phyloP scores from a whole-genome alignment of 768 basidiomycete species.

The Leucocoprinus leucothites region DNA sequence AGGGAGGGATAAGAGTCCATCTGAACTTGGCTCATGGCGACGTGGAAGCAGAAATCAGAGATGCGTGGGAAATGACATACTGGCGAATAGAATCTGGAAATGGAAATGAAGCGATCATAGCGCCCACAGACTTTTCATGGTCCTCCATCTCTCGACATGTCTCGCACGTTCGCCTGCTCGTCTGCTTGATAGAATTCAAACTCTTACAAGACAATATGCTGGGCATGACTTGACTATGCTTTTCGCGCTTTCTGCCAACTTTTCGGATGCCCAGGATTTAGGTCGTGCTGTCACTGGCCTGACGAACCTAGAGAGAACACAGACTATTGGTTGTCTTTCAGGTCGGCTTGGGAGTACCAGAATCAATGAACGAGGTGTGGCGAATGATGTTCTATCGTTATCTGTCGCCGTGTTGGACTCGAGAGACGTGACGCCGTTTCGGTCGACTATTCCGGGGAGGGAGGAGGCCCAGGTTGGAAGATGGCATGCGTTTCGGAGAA shows the following conservation, averaged over 20 bases:
- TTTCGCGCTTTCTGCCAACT: slow-evolving; percentile 48
- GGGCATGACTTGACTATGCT: slow-evolving; percentile 37
- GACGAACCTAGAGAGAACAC: slow-evolving; percentile 31
- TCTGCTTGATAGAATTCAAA: slow-evolving; percentile 31
- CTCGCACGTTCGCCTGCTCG: slow-evolving; percentile 33
- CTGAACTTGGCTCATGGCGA: slow-evolving; percentile 1
- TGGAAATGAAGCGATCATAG: background rate
- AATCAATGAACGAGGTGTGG: slow-evolving; percentile 6
- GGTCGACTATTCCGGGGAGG: slow-evolving; percentile 61
- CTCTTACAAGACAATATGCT: slow-evolving; percentile 26
- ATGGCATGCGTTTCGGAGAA: slow-evolving; percentile 60
- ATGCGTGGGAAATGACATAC: background rate
- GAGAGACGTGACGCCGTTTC: slow-evolving; percentile 44
- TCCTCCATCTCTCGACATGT: slow-evolving; percentile 37
- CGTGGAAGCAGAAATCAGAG: slow-evolving; percentile 3
- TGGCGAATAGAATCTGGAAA: too few species aligned
- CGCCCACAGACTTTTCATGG: slow-evolving; percentile 15
- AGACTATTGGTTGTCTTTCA: slow-evolving; percentile 61
- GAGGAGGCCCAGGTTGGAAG: slow-evolving; percentile 64
- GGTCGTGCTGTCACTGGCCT: slow-evolving; percentile 37
- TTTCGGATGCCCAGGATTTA: slow-evolving; percentile 31
- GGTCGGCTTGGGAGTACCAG: slow-evolving; percentile 37
- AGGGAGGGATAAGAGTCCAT: slow-evolving; percentile 34
- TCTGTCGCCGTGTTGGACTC: slow-evolving; percentile 55
- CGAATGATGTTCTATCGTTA: slow-evolving; percentile 11